Evolutionary conservation across 192 early-diverging fungal species (phyloP), one percentile per base, ranked within the genome.

Genomic region (Backusella liffmaniae): DNA sequence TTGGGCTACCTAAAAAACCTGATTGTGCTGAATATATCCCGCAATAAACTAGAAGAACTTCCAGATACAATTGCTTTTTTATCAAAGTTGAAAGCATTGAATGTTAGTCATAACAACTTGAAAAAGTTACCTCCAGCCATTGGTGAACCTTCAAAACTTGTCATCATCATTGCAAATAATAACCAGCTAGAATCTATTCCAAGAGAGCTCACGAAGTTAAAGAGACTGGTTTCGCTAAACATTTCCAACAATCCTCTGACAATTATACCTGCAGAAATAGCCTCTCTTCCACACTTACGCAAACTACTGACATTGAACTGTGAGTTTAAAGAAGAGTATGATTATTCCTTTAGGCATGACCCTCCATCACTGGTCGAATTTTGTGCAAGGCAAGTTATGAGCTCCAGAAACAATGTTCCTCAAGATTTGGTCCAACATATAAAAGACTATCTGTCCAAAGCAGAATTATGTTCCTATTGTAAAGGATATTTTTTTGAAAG

Each of bases 361-460:
- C 82, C 85, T n/a, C 94, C 93, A 2, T 85, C 87, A 12, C 80
- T 96, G 26, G 82, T 90, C 65, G 95, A 96, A 77, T 76, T 95
- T 3, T 90, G 92, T 10, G 92, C 94, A 2, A 82, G 95, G 21
- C 85, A 88, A 18, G 85, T 94, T 49, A 88, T 92, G 18, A 86
- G 94, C 34, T 80, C 89, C 3, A 84, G 90, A 42, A 72, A 92
- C 6, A 84, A 85, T 8, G 81, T 93, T 65, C 87, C 87, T 16
- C 53, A 82, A 13, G 70, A 84, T 70, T 72, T 87, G 12, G 81
- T 83, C 4, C 77, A 80, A 13, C 82, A 93, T 39, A 36, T 96
- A 26, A 89, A 90, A 77, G 74, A 73, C n/a, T 95, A 94, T 75
- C 76, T 96, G 39, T 82, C 82, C 7, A 86, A 83, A n/a, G 87